Evolutionary conservation across 768 basidiomycete species (phyloP), one percentile per base, ranked within the genome.

Genomic region (Hygrocybe coccinea): DNA sequence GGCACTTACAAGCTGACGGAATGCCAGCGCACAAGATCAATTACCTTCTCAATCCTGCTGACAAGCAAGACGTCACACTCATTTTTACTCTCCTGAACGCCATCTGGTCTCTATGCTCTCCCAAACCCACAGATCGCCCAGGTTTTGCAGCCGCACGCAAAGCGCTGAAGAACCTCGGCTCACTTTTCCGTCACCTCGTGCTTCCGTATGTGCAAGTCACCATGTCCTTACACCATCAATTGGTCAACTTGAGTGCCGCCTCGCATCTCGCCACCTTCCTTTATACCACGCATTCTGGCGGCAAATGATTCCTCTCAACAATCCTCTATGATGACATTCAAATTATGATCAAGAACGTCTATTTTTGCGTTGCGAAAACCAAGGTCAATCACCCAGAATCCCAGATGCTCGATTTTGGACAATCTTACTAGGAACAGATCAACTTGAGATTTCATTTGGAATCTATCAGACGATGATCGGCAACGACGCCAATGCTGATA

Each of bases 331-430:
- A 57, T 1, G 70, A 76, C 54, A 58, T 74, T 39, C 64, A 67
- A 63, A 56, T 70, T 4, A 72, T 72, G 69, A 64, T 75, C 54
- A 76, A 74, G 61, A 75, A 75, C 52, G 64, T 55, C 0, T 73
- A 57, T 45, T 74, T 74, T 47, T 75, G 73, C 50, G 64, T 75
- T 17, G 72, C 68, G 1, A 76, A 75, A 54, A 57, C 65, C 14
- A 73, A 75, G 43, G 56, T 68, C 3, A 66, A 74, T 46, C 49
- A 66, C 50, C 69, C 70, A 0, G 54, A 68, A 45, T 59, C 50
- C 69, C 70, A 0, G 54, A 68, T 48, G 60, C 62, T 0, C 25
- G 61, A 39, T 74, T 76, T 53, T 75, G 56, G 49, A 39, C 75
- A 1, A 70, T 72, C 8, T 63, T 74, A 0, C 55, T 76, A 1